A percentile compares a stretch with the other conserved stretches of the same genome.
Evolutionary conservation across 2,329 filamentous ascomycete genomes (phyloP).

Genomic region (Bretziella fagacearum): DNA sequence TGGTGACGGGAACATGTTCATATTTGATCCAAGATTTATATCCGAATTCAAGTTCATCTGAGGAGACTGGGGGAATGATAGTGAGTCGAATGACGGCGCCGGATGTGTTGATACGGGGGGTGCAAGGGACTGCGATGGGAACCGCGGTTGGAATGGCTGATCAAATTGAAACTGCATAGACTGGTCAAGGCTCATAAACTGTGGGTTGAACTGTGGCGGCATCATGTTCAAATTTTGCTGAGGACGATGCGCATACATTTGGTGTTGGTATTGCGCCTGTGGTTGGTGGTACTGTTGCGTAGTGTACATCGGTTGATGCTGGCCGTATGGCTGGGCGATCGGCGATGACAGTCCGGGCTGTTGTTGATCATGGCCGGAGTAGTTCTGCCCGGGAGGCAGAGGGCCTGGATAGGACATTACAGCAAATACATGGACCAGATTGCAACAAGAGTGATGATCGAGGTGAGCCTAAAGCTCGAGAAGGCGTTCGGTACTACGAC

Average conservation of each 20-base stretch:
- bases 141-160: constrained; percentile 7
- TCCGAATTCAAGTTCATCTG: constrained; percentile 16
- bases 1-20: constrained; percentile 7
- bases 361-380: constrained; percentile 18
- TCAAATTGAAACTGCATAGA: constrained; percentile 8
- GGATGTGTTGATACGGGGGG: background rate
- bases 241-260: constrained; percentile 12
- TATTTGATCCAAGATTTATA: constrained; percentile 17
- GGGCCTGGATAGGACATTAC: constrained; percentile 24
- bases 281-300: constrained; percentile 20
- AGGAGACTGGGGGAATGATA: constrained; percentile 24
- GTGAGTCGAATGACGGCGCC: constrained; percentile 11
- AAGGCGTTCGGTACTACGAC: too few species aligned
- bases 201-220: constrained; percentile 10
- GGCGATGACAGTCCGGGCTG: constrained; percentile 15
- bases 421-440: constrained; percentile 15
- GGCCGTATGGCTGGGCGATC: constrained; percentile 17
- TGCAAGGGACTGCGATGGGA: constrained; percentile 1
- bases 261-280: constrained; percentile 18
- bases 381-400: constrained; percentile 20
- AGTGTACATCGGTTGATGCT: constrained; percentile 13
- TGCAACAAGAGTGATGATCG: background rate
- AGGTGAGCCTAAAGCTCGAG: background rate
- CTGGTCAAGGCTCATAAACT: constrained; percentile 10
- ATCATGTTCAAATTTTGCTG: constrained; percentile 19